Base-by-base conservation (phyloP, 2,329 filamentous ascomycete genomes). In the Colletotrichum horii region DNA sequence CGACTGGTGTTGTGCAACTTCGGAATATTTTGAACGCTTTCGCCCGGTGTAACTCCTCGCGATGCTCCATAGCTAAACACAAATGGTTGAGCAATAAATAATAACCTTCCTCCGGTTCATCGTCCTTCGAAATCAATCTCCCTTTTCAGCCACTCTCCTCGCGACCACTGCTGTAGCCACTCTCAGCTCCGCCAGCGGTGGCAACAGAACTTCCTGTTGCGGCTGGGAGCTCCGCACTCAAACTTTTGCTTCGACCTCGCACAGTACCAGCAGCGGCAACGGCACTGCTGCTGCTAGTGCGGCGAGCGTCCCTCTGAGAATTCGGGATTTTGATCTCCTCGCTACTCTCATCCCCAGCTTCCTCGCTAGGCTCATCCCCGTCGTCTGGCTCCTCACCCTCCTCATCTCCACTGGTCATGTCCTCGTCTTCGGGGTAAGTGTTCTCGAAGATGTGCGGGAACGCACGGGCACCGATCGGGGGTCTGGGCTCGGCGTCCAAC, bases 321-420 rank as follows among this genome's bases (percentile, higher is more conserved):
- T 77, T 36, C 58, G 64, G 79, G 75, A 68, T 77, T 28, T 60
- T 76, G 7, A 36, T 78, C 74, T 43, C 66, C 58, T 43, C 62
- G 15, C 60, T 77, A 36, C 38, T 38, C 32, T 77, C 26, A 3
- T 58, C 58, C 8, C 12, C 32, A 1, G 22, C 11, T 2, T 66
- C 77, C 16, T 28, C 71, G 19, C 77, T 72, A 7, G 78, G 75
- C 65, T 78, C 75, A 34, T 75, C 69, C 26, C 76, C 78, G 15
- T 77, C 64, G 6, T 78, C 76, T 2, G 77, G 66, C 70, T 80
- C 80, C 60, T 80, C 80, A 24, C 78, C 81, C 12, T 80, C 78
- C 66, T 80, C 81, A 8, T 87, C 87, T 2, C 82, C 84, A 8
- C 86, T 88, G 60, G 80, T 84, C 34, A 86, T 78, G 19, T 85